Conservation (phyloP, 2,329 filamentous ascomycete genomes). For the Fusarium marasasianum region DNA sequence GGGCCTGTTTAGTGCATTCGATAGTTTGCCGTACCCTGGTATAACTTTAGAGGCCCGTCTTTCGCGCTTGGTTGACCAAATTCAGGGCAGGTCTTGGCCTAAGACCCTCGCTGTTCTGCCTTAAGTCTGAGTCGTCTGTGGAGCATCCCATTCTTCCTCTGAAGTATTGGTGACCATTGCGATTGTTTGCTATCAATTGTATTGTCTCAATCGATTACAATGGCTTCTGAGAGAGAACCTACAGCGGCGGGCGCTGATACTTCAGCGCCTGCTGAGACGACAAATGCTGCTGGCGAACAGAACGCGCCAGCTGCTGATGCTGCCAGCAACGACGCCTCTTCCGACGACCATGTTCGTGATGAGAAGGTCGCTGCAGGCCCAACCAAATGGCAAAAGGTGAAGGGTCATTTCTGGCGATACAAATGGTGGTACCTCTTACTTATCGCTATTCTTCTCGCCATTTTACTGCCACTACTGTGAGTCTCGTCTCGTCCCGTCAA, state of each 20-base stretch:
- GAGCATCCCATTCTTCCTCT: neutral
- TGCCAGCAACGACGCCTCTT: slow-evolving; percentile 20
- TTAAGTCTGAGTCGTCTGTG: neutral
- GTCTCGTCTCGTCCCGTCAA: slow-evolving; percentile 22
- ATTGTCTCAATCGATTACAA: neutral
- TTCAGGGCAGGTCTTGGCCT: neutral
- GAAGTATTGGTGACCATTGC: neutral
- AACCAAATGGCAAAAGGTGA: slow-evolving; percentile 49
- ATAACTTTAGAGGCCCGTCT: slow-evolving; percentile 6
- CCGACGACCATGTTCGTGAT: slow-evolving; percentile 27
- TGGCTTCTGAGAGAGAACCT: neutral
- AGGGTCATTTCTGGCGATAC: slow-evolving; percentile 53
- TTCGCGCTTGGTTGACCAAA: neutral
- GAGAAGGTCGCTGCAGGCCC: slow-evolving; percentile 1
- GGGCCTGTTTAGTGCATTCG: neutral
- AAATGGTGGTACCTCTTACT: slow-evolving; percentile 57
- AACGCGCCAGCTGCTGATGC: neutral
- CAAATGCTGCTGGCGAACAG: neutral
- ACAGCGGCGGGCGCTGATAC: neutral
- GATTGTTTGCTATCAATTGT: neutral
- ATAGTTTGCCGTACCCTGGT: slow-evolving; percentile 8
- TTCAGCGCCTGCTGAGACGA: neutral
- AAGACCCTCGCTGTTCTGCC: neutral
- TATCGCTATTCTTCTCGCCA: slow-evolving; percentile 53
- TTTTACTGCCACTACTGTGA: slow-evolving; percentile 58